Evolutionary conservation across 495 filamentous ascomycete genomes (phyloP), one percentile per base, ranked within the genome.

Genomic region (Penicillium lividum): DNA sequence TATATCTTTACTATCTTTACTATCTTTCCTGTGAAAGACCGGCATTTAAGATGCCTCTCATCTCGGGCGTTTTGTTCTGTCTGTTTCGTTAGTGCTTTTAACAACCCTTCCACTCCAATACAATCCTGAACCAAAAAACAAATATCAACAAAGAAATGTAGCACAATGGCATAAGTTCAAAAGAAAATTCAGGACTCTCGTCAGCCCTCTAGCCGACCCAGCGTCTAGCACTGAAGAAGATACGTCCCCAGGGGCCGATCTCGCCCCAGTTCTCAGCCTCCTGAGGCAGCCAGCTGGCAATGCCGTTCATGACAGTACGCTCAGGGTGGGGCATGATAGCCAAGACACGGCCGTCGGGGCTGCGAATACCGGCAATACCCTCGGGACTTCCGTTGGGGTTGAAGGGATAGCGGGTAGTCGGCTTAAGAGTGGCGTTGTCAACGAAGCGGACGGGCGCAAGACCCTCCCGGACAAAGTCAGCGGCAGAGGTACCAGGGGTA

Each of bases 301-400:
- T 87, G 60, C 92, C 89, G 58, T 81, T 86, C 77, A 97, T 73
- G 33, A 96, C 83, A n/a, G 92, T 96, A 6, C 93, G 83, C 76
- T 98, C 93, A 8, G 93, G 92, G 75, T 97, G 93, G 64, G 94
- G 94, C 93, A 98, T 98, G 78, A 97, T 85, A 9, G 91, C 93
- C 64, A 98, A 65, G 0, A 96, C 91, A 59, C 94, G 84, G 2
- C 94, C 94, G 68, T 97, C 88, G 51, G 74, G 78, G 63, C 83
- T 93, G 46, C 86, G 81, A 1, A 98, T 85, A 63, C 87, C 93
- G 2, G 94, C 89, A 63, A 98, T 88, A 68, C 92, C 94, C 42
- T 84, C 83, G 10, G 90, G 90, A 68, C 89, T 93, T 31, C 94
- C 94, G 70, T 97, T 98, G 15, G 94, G 92, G 76, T 98, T 98